Conservation (phyloP, 805 yeast species). For the Saccharomycopsis selenospora region DNA sequence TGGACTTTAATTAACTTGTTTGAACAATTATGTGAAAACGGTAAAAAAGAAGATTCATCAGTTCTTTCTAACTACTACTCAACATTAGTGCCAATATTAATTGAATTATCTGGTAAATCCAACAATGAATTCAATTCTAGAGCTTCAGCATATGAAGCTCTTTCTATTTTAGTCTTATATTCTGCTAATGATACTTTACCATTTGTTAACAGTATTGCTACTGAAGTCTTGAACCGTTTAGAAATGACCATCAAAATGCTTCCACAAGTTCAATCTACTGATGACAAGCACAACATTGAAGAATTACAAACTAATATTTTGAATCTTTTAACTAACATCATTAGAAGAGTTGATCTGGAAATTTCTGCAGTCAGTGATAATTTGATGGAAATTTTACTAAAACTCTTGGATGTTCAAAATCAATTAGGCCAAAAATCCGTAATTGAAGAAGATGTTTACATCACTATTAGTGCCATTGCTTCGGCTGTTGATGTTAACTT, state of each 20-base stretch:
- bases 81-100: conserved; percentile 58
- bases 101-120: conserved; percentile 57
- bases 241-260: conserved; percentile 55
- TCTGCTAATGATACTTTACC: conserved; percentile 65
- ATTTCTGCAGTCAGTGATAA: conserved; percentile 67
- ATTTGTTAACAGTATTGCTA: conserved; percentile 63
- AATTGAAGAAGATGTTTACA: conserved; percentile 90
- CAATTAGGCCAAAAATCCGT: conserved; percentile 51
- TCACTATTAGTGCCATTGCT: conserved; percentile 86
- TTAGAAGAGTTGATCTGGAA: conserved; percentile 68
- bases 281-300: conserved; percentile 70
- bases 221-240: conserved; percentile 64
- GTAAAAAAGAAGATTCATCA: conserved; percentile 35
- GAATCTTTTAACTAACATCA: conserved; percentile 72
- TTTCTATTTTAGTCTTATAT: conserved; percentile 72
- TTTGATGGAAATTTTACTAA: conserved; percentile 77
- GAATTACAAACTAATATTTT: conserved; percentile 79
- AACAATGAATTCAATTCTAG: conserved; percentile 86
- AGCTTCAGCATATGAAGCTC: conserved; percentile 95
- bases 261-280: conserved; percentile 52
- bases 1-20: conserved; percentile 92
- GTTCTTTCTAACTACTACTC: conserved; percentile 70
- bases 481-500: conserved; percentile 68
- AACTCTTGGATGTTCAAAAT: conserved; percentile 53
- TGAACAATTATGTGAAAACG: conserved; percentile 52